These are phyloP conservation scores for Podila horticola DNA, from an alignment of 192 early-diverging fungal species.

Conservation along the genomic window DNA sequence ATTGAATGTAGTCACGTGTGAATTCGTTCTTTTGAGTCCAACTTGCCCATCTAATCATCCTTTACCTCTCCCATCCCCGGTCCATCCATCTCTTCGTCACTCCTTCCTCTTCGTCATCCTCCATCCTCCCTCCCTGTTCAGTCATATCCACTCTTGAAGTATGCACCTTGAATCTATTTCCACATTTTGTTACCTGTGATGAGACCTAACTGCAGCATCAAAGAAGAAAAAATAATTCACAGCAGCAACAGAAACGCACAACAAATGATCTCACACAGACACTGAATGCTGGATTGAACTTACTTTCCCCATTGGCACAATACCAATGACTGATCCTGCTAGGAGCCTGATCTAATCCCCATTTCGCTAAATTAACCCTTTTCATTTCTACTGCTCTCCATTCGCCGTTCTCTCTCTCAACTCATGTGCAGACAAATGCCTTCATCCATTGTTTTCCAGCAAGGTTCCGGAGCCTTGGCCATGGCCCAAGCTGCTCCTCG, in stretches of 20 bases:
- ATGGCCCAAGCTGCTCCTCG: constrained; percentile 37
- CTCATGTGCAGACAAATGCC: constrained; percentile 25
- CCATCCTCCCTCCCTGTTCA: neutral
- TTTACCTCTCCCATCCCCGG: neutral
- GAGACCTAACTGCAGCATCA: too few species aligned
- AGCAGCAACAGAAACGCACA: too few species aligned
- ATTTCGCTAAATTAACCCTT: too few species aligned
- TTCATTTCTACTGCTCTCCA: neutral
- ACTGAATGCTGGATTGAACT: too few species aligned
- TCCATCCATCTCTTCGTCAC: neutral
- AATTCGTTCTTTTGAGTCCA: neutral
- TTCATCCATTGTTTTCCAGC: constrained; percentile 49
- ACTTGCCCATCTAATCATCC: neutral
- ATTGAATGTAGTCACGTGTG: neutral
- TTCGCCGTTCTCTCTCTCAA: neutral
- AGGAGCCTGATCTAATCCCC: too few species aligned
- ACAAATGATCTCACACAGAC: too few species aligned
- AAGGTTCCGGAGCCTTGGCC: constrained; percentile 50
- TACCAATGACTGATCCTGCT: too few species aligned
- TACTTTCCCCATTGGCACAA: too few species aligned
- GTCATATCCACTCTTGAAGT: neutral
- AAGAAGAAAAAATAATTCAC: too few species aligned
- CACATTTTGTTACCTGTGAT: too few species aligned
- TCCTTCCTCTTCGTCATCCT: constrained; percentile 1
- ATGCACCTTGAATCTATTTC: neutral